These are phyloP conservation scores for Annona squamosa DNA, from an alignment of 164 flowering plant species.

Conservation along the genomic window DNA sequence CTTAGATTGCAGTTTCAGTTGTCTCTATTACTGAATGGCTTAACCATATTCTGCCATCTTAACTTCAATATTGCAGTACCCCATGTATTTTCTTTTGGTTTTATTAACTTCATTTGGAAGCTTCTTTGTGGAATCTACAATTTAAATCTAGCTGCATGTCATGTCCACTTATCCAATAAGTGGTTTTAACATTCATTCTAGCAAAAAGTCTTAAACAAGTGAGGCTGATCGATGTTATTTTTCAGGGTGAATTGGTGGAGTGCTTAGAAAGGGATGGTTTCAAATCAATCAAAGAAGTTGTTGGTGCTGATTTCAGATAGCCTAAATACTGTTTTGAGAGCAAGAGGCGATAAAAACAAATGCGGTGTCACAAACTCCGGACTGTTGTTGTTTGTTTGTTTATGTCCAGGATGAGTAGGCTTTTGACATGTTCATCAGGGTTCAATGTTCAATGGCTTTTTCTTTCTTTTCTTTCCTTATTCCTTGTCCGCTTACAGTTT, in stretches of 20 bases:
- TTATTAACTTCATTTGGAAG: too few species aligned
- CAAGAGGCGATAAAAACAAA: not conserved
- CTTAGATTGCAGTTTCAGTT: too few species aligned
- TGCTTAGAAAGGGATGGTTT: constrained; percentile 91
- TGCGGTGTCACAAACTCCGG: not conserved
- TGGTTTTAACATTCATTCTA: not conserved
- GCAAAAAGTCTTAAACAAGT: not conserved
- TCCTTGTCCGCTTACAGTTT: not conserved
- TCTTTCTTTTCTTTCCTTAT: not conserved
- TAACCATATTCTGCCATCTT: too few species aligned
- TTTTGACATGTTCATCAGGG: not conserved
- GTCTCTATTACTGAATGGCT: too few species aligned
- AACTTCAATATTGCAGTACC: too few species aligned
- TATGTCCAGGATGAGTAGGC: not conserved
- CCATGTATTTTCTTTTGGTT: too few species aligned
- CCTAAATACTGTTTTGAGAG: not conserved
- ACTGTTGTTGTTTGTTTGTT: constrained; percentile 1
- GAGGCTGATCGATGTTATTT: not conserved
- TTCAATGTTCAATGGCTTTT: not conserved
- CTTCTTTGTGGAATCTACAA: too few species aligned
- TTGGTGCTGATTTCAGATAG: constrained; percentile 83
- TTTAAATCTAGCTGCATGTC: too few species aligned
- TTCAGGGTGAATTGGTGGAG: constrained; percentile 68
- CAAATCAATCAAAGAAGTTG: constrained; percentile 71
- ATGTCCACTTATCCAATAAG: too few species aligned